Base-by-base conservation (phyloP, 1,284 basidiomycete genomes). In the Puccinia polysora region DNA sequence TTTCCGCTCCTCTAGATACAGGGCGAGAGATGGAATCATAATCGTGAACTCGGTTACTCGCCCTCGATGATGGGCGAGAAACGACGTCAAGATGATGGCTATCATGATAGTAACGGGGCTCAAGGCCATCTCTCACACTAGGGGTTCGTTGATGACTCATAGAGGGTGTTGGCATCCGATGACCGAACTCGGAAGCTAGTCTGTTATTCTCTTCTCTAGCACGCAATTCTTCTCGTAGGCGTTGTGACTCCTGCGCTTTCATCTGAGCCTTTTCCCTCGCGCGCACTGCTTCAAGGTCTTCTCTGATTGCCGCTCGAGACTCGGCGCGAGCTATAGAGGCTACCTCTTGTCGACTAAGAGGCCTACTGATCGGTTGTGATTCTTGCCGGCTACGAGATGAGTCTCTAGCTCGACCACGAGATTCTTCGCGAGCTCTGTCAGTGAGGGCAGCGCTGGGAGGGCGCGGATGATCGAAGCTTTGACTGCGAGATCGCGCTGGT, bases 91-190 rank as follows among this genome's bases (percentile, higher is more conserved):
- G 45, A 52, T 60, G 43, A 62, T 50, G 47, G 47, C 15, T 18
- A 23, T 56, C 65, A 30, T 62, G 56, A 15, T 56, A 30, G 34
- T 28, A 45, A 34, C 52, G 32, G 34, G 55, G 58, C 8, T 70
- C 67, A 20, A 70, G 58, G 36, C 53, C 40, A 49, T 70, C 67
- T 15, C 28, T 59, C 58, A 70, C 52, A 36, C 58, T 70, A 20
- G 67, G 45, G 43, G 67, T 53, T 70, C 67, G 47, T 38, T 32
- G 30, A 60, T 70, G 56, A 43, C 40, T 56, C 36, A 53, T 20
- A 32, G 65, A 50, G 18, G 52, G 65, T 55, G 65, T 67, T 15
- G 59, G n/a, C 62, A 65, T 65, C 47, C 30, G 45, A 50, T 65
- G 62, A 52, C 30, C 36, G 10, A 38, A 60, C 12, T 49, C 55